Evolutionary conservation across 2,329 filamentous ascomycete genomes (phyloP).

Genomic region (Diaporthe sp.): DNA sequence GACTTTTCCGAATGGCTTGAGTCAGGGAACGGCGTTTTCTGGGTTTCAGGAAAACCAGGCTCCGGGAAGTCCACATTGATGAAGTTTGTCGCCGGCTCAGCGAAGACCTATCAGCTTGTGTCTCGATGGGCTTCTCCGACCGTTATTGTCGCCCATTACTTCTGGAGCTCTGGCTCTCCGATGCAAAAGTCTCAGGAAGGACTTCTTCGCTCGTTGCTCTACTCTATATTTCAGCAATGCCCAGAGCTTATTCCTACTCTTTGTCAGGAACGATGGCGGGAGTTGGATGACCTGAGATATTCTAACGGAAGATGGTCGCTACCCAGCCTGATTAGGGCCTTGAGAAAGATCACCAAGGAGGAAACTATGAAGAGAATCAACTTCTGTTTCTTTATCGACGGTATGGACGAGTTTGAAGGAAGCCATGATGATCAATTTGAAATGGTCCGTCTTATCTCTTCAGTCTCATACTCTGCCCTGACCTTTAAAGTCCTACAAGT

Average conservation of each 20-base stretch:
- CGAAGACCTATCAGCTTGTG: neutral
- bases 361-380: neutral
- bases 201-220: neutral
- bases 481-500: neutral
- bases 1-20: neutral
- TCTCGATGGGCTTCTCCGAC: neutral
- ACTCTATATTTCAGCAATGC: neutral
- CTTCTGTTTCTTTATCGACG: slow-evolving; percentile 2
- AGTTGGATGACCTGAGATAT: neutral
- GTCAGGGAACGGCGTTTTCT: neutral
- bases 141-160: neutral
- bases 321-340: neutral
- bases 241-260: neutral
- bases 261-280: neutral
- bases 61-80: too few relatives aligned
- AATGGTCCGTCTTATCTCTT: neutral
- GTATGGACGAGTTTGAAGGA: neutral
- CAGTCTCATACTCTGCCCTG: neutral
- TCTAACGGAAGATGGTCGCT: neutral
- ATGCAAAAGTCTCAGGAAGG: slow-evolving; percentile 4
- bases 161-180: neutral
- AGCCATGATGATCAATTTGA: neutral
- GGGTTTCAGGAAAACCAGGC: neutral
- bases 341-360: neutral
- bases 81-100: neutral